Evolutionary conservation across 2,329 filamentous ascomycete genomes (phyloP), one percentile per base, ranked within the genome.

Genomic region (Colletotrichum australisinense): DNA sequence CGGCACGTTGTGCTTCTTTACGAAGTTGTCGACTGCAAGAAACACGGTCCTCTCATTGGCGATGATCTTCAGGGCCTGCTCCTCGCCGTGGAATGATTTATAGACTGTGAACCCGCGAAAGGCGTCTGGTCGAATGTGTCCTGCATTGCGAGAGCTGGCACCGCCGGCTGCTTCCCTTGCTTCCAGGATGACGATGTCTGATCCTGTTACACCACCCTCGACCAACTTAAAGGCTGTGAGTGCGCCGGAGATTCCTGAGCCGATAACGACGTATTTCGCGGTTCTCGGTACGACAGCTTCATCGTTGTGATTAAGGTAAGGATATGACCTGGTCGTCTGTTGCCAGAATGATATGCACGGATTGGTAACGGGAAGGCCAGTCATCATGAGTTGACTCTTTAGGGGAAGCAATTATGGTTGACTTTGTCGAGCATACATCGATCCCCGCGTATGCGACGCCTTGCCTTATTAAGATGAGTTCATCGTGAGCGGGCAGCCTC

Each of bases 131-230:
- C 84, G 78, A 19, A 85, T 80, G 65, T 86, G 84, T 6, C 84
- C 84, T n/a, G 84, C 84, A 74, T 86, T 86, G 38, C 84, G 79
- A 12, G 82, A 83, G 63, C 81, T 84, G 1, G 84, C 84, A n/a
- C 84, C 84, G 14, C 81, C 83, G 1, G 83, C 83, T 14, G 84
- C 84, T 76, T 86, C 84, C 72, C 84, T 77, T 1, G 85, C 84
- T 74, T 86, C 85, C 19, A 86, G 76, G 16, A 86, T 82, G 38
- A 84, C 49, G 65, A 86, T 78, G 24, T 82, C 82, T 16, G 75
- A 71, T 11, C 77, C 78, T 8, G 76, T 56, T 1, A 84, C 76
- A 30, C 83, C 83, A 24, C 76, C 76, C 63, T 83, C 77, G 66
- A 66, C 26, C n/a, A 86, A 75, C 49, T 84, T 80, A 75, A 80